Evolutionary conservation across 73 alveolate species (phyloP), one percentile per base, ranked within the genome.

Genomic region (Strombidium stylifer): DNA sequence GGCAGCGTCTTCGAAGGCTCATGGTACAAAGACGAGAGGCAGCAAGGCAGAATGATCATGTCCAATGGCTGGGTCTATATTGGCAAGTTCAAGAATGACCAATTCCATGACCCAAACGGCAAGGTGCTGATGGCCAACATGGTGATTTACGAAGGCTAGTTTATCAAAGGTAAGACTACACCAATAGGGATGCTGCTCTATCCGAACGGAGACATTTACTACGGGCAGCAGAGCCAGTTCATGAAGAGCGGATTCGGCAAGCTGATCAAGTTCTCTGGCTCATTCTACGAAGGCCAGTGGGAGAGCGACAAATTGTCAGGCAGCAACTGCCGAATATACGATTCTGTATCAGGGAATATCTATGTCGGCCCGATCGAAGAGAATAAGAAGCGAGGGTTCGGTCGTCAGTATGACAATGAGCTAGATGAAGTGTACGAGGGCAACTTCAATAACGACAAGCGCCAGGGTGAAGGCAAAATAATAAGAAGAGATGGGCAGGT

Each of bases 1-100:
- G 85, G 85, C 2, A 21, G 49, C 52, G 67, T 90, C 54, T 71
- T 40, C 50, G 80, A 80, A 54, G 83, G 91, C 1, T 42, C 19
- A 23, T 69, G 82, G 82, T 4, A 23, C 7, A 50, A 53, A n/a
- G 82, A 69, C 25, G 27, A 51, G 27, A 34, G 82, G 15, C 21
- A n/a, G 2, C 35, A 32, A 20, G 82, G 82, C 12, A 69, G 39
- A 2, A 10, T 48, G 41, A 69, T 26, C 23, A 31, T 69, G 72
- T 19, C 61, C 0, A 53, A 69, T 69, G 82, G 82, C 21, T n/a
- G 53, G 64, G 15, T 26, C 47, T 69, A 69, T 30, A 18, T 39
- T 20, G 82, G 82, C 0, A 30, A 46, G 27, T 69, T 69, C 45
- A 53, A 51, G 64, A 52, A 69, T 25, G 82, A 69, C 32, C 32